Evolutionary conservation across 495 filamentous ascomycete species (phyloP).

Genomic region (Xylaria castorea): DNA sequence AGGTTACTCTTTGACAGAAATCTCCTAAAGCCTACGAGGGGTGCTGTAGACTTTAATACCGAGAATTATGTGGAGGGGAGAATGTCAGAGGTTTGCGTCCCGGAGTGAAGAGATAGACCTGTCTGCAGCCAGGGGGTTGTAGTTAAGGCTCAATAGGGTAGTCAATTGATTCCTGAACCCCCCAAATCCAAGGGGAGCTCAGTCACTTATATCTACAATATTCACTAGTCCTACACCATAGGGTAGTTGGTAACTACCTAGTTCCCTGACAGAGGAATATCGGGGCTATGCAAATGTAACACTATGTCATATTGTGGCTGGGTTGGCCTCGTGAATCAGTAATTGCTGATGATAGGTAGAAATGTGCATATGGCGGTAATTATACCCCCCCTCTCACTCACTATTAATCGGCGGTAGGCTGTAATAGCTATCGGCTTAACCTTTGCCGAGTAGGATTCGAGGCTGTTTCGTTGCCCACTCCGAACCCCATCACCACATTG

Average conservation of each 20-base stretch:
- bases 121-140: no score
- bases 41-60: neutral
- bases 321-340: neutral
- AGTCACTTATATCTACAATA: no score
- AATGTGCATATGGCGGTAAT: neutral
- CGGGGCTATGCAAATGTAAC: slow-evolving; percentile 2
- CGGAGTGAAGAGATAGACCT: no score
- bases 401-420: neutral
- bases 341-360: neutral
- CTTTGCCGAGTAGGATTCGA: neutral
- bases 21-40: neutral
- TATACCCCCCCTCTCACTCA: neutral
- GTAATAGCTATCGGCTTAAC: neutral
- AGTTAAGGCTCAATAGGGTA: no score
- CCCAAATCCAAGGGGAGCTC: no score
- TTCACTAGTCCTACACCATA: no score
- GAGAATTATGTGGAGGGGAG: neutral
- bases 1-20: neutral
- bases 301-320: neutral
- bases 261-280: no score
- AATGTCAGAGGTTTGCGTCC: no score
- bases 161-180: no score
- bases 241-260: no score
- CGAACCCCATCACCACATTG: neutral
- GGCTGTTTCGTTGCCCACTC: neutral